Base-by-base conservation (phyloP, 768 basidiomycete species). In the Scleroderma bovista region DNA sequence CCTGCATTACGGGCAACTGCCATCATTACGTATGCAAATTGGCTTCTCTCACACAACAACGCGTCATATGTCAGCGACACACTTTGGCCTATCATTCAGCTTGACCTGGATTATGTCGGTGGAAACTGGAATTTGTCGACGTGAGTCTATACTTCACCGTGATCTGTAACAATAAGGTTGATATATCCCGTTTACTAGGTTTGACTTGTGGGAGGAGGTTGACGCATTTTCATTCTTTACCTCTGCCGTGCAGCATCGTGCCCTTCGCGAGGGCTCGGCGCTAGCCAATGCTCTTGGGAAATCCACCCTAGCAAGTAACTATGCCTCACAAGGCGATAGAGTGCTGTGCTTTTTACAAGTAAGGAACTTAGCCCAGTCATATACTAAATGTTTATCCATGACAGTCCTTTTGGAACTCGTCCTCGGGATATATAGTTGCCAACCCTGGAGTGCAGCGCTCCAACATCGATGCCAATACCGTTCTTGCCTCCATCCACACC, bases 151-250 rank as follows among this genome's bases (percentile, higher is more conserved):
- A 8, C 15, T n/a, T 43, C 34, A 26, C 15, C n/a, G n/a, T n/a
- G n/a, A n/a, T n/a, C n/a, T n/a, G n/a, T n/a, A n/a, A 15, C 9
- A 13, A 23, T 7, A 9, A 15, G 23, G 9, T 43, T 8, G 8
- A 16, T 16, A 43, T 23, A 16, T 29, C 24, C 23, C 12, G 15
- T 11, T 24, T n/a, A n/a, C 16, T 40, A 83, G 81, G 4, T 86
- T 82, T 60, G 86, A 89, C 62, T 71, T 88, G 1, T 88, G 86
- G 85, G 85, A 88, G 61, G 85, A 88, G 63, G 65, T 88, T 24
- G 60, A 69, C 3, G 84, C 84, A 0, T 79, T 80, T 19, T 88
- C 86, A 3, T 93, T 88, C 74, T 92, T 88, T 64, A 92, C 90
- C 6, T 79, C 85, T 0, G 83, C 84, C 3, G 81, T 84, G 1